Percentiles rank a stretch among this genome's conserved stretches.
phyloP scores from a whole-genome alignment of 2,329 filamentous ascomycete species.

The Xylariomycetidae sp. region DNA sequence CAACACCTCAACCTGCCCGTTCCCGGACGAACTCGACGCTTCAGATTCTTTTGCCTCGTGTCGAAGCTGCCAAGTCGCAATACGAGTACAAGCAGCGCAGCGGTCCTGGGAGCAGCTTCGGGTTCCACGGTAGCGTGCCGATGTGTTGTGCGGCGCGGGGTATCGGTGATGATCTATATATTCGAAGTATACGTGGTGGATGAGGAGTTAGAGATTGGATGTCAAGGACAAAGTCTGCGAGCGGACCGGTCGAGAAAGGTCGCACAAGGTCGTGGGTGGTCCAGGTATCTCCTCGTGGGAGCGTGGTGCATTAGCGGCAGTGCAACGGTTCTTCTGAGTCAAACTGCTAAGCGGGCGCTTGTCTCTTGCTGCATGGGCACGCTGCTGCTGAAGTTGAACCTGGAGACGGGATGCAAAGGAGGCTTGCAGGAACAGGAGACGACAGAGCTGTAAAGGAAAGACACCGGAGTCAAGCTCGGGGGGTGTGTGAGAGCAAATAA shows the following conservation, averaged over 20 bases:
- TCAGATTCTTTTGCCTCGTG: too few relatives aligned
- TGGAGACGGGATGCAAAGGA: conserved; percentile 19
- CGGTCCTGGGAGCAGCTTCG: conserved; percentile 15
- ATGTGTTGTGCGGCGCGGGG: conserved; percentile 17
- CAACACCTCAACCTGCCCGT: conserved; percentile 34
- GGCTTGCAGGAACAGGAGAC: conserved; percentile 22
- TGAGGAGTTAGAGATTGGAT: conserved; percentile 5
- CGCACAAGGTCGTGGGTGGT: conserved; percentile 21
- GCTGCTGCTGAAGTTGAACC: conserved; percentile 17
- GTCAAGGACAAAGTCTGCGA: too few relatives aligned
- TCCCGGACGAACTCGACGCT: too few relatives aligned
- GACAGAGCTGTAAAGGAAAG: conserved; percentile 24
- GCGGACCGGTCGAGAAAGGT: conserved; percentile 14
- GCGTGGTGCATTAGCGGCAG: conserved; percentile 22
- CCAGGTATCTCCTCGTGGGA: conserved; percentile 25
- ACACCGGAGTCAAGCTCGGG: conserved; percentile 19
- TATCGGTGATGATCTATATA: conserved; percentile 5
- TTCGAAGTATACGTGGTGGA: conserved; percentile 5
- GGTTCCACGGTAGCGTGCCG: conserved; percentile 22
- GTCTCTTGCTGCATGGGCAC: conserved; percentile 25
- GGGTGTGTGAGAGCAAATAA: conserved; percentile 33
- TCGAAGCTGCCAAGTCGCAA: too few relatives aligned
- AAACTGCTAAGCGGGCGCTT: conserved; percentile 25
- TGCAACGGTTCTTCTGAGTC: conserved; percentile 24
- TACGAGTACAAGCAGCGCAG: conserved; percentile 16